Conservation (phyloP, 768 basidiomycete genomes). For the Leccinum truebloodii region DNA sequence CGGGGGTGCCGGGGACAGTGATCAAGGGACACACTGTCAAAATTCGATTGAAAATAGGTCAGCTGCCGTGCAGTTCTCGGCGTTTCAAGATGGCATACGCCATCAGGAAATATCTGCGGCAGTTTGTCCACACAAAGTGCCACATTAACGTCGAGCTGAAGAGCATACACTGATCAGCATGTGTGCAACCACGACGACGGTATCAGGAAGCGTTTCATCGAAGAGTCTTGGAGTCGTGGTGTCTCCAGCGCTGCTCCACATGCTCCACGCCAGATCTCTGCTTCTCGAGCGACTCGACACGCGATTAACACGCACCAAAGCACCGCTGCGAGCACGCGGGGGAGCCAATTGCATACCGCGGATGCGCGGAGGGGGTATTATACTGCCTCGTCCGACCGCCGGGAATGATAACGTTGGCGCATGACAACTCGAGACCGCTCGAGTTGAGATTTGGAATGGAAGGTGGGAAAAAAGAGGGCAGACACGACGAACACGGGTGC, state of each 20-base stretch:
- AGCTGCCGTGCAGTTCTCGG: background rate
- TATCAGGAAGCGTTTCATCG: background rate
- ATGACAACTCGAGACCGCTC: background rate
- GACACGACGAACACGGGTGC: background rate
- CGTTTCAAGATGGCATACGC: background rate
- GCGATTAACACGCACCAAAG: background rate
- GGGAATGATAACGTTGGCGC: background rate
- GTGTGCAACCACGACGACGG: background rate
- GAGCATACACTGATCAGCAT: background rate
- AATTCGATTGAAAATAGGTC: background rate
- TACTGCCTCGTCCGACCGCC: background rate
- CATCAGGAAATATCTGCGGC: background rate
- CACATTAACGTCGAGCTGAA: background rate
- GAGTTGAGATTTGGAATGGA: background rate
- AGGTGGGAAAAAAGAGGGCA: background rate
- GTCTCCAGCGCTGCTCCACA: background rate
- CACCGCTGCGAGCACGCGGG: background rate
- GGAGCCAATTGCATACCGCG: background rate
- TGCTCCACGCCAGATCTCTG: background rate
- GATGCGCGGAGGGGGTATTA: background rate
- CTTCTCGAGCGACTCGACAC: background rate
- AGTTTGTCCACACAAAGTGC: background rate
- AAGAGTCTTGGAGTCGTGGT: background rate
- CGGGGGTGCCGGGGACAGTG: background rate
- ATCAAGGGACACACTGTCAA: background rate